Base-by-base conservation (phyloP, 169 alveolate genomes). In the Plasmodium inui region DNA sequence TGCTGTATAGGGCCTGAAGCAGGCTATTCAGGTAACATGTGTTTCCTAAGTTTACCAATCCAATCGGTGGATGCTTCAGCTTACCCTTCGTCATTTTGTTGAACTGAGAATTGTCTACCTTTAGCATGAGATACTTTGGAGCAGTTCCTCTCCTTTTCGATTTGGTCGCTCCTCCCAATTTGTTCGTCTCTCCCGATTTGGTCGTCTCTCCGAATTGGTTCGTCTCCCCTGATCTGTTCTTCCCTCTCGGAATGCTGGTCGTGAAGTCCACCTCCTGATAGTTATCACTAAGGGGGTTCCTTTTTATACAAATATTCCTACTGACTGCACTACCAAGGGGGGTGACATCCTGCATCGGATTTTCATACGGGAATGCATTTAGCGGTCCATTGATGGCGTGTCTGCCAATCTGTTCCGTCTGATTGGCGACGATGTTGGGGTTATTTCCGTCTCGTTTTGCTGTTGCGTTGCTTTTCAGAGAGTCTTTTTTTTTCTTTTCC, bases 1-100 rank as follows among this genome's bases (percentile, higher is more conserved):
- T 98, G 98, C 98, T 99, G 93, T 96, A 99, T n/a, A 99, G 95
- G 41, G 99, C 98, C 94, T 99, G 98, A 72, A 99, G 90, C 26
- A 98, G 88, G 50, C 99, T 97, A 94, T 98, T 99, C 98, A 98
- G 97, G 90, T 99, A 99, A 95, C 99, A 99, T 17, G 99, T 98
- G 82, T 98, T 98, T 2, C 99, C 99, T 55, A 98, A 95, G 89
- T 98, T 98, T 44, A 97, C 96, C 19, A 98, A 30, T 0, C 99
- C 99, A 3, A 95, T 90, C 41, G 96, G 95, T 19, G 93, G 88
- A 19, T 76, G 82, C 44, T 37, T 73, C 44, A 74, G 26, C 28
- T 86, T 76, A 74, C 93, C 57, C 67, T 74, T 74, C 26, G 19
- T 74, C 93, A 86, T 86, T 9, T 74, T 74, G 37, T 86, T 78